Conservation (phyloP, 1,284 basidiomycete species). For the Ganoderma leucocontextum region DNA sequence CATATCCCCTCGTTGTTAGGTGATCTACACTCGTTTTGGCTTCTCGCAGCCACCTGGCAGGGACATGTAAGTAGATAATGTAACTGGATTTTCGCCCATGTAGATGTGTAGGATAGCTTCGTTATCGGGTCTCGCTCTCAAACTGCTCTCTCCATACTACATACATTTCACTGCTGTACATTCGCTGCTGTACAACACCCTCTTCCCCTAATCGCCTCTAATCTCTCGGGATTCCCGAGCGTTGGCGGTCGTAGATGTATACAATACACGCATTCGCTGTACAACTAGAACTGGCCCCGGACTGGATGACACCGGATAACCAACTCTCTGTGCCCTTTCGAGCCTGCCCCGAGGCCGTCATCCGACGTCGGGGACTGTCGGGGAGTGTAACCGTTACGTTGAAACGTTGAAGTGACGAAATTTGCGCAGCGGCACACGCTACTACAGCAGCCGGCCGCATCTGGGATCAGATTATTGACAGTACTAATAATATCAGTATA, state of each 20-base stretch:
- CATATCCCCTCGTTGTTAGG: not conserved
- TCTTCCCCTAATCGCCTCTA: not conserved
- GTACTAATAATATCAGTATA: not conserved
- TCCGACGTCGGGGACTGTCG: not conserved
- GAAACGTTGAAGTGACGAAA: not conserved
- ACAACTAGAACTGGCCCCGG: not conserved
- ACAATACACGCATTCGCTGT: not conserved
- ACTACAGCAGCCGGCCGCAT: not conserved
- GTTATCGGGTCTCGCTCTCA: not conserved
- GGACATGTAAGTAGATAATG: conserved; percentile 3
- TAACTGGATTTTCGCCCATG: not conserved
- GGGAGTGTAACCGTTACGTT: not conserved
- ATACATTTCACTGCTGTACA: no score
- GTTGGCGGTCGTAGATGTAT: conserved; percentile 3
- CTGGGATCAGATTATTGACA: not conserved
- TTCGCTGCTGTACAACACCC: not conserved
- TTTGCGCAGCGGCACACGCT: not conserved
- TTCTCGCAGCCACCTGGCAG: not conserved
- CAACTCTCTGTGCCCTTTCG: not conserved
- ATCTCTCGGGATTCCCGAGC: not conserved
- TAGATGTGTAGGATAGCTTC: not conserved
- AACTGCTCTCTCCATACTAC: not conserved
- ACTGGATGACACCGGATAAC: not conserved
- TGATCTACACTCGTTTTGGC: not conserved
- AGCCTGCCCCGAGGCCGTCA: not conserved